Percentiles rank a stretch among this genome's conserved stretches.
Conservation (phyloP, 768 basidiomycete genomes). For the Xerocomus brunneocitrinus region DNA sequence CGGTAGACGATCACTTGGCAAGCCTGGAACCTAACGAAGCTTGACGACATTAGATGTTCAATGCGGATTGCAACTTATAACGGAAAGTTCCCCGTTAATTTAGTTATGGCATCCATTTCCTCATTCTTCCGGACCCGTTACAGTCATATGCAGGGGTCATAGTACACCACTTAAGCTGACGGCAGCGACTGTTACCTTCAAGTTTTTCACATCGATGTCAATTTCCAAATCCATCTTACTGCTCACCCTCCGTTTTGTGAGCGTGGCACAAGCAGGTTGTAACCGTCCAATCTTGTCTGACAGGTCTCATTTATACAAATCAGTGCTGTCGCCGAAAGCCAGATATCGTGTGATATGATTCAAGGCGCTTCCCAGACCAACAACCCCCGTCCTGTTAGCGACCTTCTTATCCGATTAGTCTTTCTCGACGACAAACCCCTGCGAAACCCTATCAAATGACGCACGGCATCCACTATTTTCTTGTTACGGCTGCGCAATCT, state of each 20-base stretch:
- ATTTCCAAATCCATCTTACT: conserved; percentile 19
- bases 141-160: conserved; percentile 32
- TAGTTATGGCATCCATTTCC: conserved; percentile 27
- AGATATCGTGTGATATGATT: conserved; percentile 23
- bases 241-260: conserved; percentile 19
- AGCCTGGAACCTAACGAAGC: conserved; percentile 12
- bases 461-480: conserved; percentile 25
- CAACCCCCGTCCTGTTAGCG: conserved; percentile 13
- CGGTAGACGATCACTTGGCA: conserved; percentile 21
- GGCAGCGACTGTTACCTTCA: conserved; percentile 20
- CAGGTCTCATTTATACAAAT: conserved; percentile 31
- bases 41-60: conserved; percentile 14
- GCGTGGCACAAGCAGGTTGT: conserved; percentile 22
- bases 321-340: conserved; percentile 15
- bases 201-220: conserved; percentile 12
- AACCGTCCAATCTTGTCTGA: conserved; percentile 20
- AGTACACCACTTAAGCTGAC: conserved; percentile 12
- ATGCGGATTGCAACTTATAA: conserved; percentile 1
- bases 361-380: conserved; percentile 15
- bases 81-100: conserved; percentile 27
- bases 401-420: conserved; percentile 31
- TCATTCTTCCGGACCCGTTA: conserved; percentile 26
- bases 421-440: conserved; percentile 34
- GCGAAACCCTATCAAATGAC: conserved; percentile 35
- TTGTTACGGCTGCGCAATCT: conserved; percentile 28